Evolutionary conservation across 805 yeast genomes (phyloP).

Genomic region (Cephaloascus fragrans): DNA sequence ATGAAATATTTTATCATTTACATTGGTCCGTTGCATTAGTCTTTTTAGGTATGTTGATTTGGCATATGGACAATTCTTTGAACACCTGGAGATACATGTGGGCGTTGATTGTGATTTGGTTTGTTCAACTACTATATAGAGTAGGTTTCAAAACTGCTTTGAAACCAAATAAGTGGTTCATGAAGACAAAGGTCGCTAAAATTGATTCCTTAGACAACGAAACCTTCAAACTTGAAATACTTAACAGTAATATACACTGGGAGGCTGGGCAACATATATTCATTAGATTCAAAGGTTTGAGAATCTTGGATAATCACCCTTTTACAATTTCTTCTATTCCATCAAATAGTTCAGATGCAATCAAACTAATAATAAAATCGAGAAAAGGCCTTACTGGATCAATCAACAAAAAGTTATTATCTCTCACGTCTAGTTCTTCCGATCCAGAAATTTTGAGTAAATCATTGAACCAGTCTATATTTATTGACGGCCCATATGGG

Average conservation of each 20-base stretch:
- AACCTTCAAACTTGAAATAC: constrained; percentile 24
- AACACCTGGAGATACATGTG: constrained; percentile 32
- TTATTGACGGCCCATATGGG: constrained; percentile 51
- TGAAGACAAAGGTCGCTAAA: constrained; percentile 25
- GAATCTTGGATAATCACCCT: constrained; percentile 45
- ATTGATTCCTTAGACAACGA: constrained; percentile 14
- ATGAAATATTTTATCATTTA: constrained; percentile 39
- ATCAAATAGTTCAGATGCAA: constrained; percentile 8
- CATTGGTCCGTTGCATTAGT: constrained; percentile 48
- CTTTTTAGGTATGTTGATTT: constrained; percentile 33
- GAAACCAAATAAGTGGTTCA: constrained; percentile 29
- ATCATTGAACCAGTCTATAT: constrained; percentile 16
- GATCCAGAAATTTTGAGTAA: background rate
- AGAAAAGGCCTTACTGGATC: constrained; percentile 35
- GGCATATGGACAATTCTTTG: constrained; percentile 28
- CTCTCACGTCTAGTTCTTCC: background rate
- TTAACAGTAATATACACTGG: constrained; percentile 31
- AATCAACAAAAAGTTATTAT: constrained; percentile 15
- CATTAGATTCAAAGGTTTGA: constrained; percentile 33
- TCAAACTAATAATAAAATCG: constrained; percentile 36
- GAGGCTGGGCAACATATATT: constrained; percentile 47
- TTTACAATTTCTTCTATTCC: constrained; percentile 35
- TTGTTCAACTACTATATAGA: constrained; percentile 35
- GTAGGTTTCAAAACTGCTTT: constrained; percentile 33
- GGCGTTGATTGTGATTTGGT: constrained; percentile 45